A percentile compares a stretch with the other conserved stretches of the same genome.
Conservation (phyloP, 2,329 filamentous ascomycete species). For the Eutypa lata region DNA sequence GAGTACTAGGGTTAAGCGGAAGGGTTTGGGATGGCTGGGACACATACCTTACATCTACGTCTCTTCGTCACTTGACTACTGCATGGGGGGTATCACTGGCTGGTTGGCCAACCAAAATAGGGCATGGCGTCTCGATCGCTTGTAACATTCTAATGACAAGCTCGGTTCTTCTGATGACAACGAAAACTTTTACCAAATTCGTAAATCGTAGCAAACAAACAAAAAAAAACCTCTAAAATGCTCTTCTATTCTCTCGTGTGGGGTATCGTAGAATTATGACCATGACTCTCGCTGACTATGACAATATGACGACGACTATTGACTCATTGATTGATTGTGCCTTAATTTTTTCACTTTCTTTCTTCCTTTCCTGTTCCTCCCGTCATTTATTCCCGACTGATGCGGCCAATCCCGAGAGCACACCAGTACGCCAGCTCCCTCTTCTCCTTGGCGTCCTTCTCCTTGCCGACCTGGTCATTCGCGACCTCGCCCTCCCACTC, state of each 20-base stretch:
- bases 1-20: conserved; percentile 65
- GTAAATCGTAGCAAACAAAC: background rate
- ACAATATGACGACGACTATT: too few species aligned
- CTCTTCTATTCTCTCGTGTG: conserved; percentile 2
- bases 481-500: conserved; percentile 78
- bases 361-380: conserved; percentile 13
- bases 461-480: conserved; percentile 57
- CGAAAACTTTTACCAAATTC: background rate
- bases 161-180: conserved; percentile 30
- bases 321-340: too few species aligned
- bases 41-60: conserved; percentile 17
- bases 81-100: conserved; percentile 20
- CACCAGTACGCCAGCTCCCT: conserved; percentile 95
- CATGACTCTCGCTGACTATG: background rate
- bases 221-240: too few species aligned
- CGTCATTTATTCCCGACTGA: conserved; percentile 48
- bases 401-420: conserved; percentile 82
- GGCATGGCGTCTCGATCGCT: conserved; percentile 53
- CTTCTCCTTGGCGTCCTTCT: conserved; percentile 68
- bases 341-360: background rate
- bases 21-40: conserved; percentile 11
- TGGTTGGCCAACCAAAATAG: conserved; percentile 26
- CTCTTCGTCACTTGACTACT: conserved; percentile 21
- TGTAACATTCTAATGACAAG: conserved; percentile 41
- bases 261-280: conserved; percentile 39